Conservation (phyloP, 2,329 filamentous ascomycete species). For the Zarea fungicola region DNA sequence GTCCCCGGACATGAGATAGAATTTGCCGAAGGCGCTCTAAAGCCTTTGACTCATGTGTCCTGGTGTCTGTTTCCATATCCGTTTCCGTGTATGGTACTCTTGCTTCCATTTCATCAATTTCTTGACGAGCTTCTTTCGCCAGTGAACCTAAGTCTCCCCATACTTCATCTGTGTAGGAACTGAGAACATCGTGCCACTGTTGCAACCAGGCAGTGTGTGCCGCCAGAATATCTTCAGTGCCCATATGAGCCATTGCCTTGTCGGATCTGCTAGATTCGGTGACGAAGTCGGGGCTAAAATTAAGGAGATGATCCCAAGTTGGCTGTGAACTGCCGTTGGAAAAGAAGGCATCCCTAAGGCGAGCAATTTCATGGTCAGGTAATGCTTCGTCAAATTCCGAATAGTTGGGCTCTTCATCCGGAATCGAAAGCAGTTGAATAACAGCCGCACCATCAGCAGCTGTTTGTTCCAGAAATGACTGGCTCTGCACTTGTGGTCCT, state of each 20-base stretch:
- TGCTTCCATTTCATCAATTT: slow-evolving; percentile 41
- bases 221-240: slow-evolving; percentile 32
- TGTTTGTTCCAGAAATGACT: slow-evolving; percentile 12
- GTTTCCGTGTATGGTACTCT: too few relatives aligned
- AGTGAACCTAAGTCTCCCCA: slow-evolving; percentile 60
- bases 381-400: not conserved
- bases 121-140: slow-evolving; percentile 49
- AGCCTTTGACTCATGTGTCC: slow-evolving; percentile 22
- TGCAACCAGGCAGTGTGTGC: slow-evolving; percentile 44
- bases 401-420: slow-evolving; percentile 6
- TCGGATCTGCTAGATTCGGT: slow-evolving; percentile 18
- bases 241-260: slow-evolving; percentile 28
- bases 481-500: not conserved
- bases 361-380: slow-evolving; percentile 8
- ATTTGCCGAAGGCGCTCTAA: slow-evolving; percentile 32
- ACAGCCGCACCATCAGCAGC: slow-evolving; percentile 15
- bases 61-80: not conserved
- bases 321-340: not conserved
- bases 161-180: slow-evolving; percentile 58
- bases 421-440: slow-evolving; percentile 13
- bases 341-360: slow-evolving; percentile 2
- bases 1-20: slow-evolving; percentile 32
- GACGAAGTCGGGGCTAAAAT: slow-evolving; percentile 45
- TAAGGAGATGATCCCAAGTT: slow-evolving; percentile 42
- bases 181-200: slow-evolving; percentile 53